Evolutionary conservation across 441 rosid genomes (phyloP), one percentile per base, ranked within the genome.

Genomic region (Hura crepitans): DNA sequence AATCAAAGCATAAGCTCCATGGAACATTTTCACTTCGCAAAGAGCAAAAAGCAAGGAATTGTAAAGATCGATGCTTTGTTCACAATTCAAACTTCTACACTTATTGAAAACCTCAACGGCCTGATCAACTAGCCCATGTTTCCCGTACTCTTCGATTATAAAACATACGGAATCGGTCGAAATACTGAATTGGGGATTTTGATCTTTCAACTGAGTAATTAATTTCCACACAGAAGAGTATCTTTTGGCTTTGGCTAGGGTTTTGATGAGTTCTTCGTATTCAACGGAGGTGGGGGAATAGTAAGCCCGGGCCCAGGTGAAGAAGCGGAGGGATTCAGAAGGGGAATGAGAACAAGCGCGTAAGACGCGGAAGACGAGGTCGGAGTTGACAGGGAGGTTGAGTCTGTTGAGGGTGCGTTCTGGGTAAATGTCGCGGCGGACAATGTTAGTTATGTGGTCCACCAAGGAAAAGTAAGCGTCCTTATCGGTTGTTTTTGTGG

Each of bases 61-160:
- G 76, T 86, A 82, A 42, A 90, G 79, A 14, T 73, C 81, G 5
- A 84, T 73, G 4, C 81, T 81, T 51, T 83, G 90, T 46, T 79
- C 74, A 62, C 97, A 91, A 5, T 85, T 79, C 8, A 94, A 82
- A 65, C 72, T 66, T n/a, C 39, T 73, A 55, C 85, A 78, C 25
- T 81, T 85, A 57, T 94, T 94, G 70, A 94, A 94, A 56, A 94
- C 82, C 85, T 89, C 92, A 2, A 94, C 91, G 0, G 98, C 89
- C 63, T 91, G 93, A 72, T 94, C 97, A 1, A 81, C 73, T 35
- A 88, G 78, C 4, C 97, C 96, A 14, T 85, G 86, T 53, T 78
- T 87, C 1, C 97, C 96, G 54, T 88, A 91, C 74, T 83, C 85
- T 74, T 91, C 90, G 27, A 94, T 85, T 45, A 94, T 82, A 69